These are phyloP conservation scores for Cadophora malorum DNA, from an alignment of 2,329 filamentous ascomycete genomes.

Conservation along the genomic window DNA sequence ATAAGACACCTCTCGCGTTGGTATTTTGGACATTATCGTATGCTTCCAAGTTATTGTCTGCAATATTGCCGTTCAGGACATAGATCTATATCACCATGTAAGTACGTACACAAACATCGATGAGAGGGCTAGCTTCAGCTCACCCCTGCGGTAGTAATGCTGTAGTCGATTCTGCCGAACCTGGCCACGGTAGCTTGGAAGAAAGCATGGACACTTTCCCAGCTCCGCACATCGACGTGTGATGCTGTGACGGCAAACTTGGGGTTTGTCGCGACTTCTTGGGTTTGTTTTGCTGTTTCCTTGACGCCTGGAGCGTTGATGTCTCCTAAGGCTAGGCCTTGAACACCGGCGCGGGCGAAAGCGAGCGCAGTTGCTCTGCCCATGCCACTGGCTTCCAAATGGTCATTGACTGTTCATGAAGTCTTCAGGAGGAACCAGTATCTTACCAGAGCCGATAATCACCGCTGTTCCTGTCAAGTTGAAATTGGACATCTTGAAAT, in stretches of 20 bases:
- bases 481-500: conserved; percentile 7
- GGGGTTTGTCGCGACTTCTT: conserved; percentile 38
- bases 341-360: conserved; percentile 33
- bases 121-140: background rate
- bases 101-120: background rate
- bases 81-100: background rate
- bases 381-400: conserved; percentile 10
- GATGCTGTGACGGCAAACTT: conserved; percentile 37
- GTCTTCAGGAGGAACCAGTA: background rate
- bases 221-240: conserved; percentile 41
- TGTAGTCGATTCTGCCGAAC: conserved; percentile 59
- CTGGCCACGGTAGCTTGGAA: conserved; percentile 48
- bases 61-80: conserved; percentile 25
- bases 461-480: conserved; percentile 15
- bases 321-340: conserved; percentile 31
- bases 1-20: conserved; percentile 45
- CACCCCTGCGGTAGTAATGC: conserved; percentile 56
- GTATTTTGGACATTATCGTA: conserved; percentile 44
- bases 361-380: conserved; percentile 30
- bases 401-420: background rate
- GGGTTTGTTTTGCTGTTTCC: conserved; percentile 39
- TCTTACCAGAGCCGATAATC: conserved; percentile 16
- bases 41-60: conserved; percentile 36
- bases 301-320: conserved; percentile 33
- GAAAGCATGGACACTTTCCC: conserved; percentile 38